Base-by-base conservation (phyloP, 345 rosid species). In the Gossypium sturtianum region DNA sequence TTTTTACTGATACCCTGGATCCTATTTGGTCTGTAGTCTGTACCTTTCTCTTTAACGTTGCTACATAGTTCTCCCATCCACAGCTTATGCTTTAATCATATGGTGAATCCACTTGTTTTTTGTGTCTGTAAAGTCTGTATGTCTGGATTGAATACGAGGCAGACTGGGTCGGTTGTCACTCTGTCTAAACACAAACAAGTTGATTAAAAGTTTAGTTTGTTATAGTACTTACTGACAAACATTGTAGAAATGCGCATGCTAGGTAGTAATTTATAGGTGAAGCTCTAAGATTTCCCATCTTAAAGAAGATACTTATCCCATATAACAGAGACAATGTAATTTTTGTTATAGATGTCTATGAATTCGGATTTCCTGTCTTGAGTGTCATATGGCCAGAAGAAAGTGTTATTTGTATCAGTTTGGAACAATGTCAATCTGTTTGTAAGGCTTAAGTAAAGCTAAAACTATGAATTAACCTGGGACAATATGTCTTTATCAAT, bases 201-300 rank as follows among this genome's bases (percentile, higher is more conserved):
- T 68, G 58, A 49, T 68, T 68, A 68, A 68, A 68, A 23, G 58
- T 23, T 49, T 57, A 49, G 43, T 41, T 12, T 68, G 58, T 19
- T 49, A 27, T 49, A 68, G 44, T 47, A 15, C 71, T 47, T 66
- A 53, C 25, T 66, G 52, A 47, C 56, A 15, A 10, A 8, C 12
- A 63, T 38, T 38, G 23, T 38, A 22, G 67, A 63, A 62, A 7
- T 38, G 48, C 48, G 38, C 23, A 38, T 63, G 13, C 48, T 34
- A 17, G 13, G 47, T 38, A 13, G 56, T 66, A n/a, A 66, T 66
- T 66, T 19, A 47, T 66, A 2, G 20, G 56, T 66, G 71, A 66
- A 47, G 71, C 20, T 47, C 11, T 44, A 65, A 12, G 29, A 65
- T 65, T 65, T 65, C 52, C 16, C 52, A 23, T 34, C 53, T 66